Conservation (phyloP, 129 eudicot genomes). For the Glebionis coronaria region DNA sequence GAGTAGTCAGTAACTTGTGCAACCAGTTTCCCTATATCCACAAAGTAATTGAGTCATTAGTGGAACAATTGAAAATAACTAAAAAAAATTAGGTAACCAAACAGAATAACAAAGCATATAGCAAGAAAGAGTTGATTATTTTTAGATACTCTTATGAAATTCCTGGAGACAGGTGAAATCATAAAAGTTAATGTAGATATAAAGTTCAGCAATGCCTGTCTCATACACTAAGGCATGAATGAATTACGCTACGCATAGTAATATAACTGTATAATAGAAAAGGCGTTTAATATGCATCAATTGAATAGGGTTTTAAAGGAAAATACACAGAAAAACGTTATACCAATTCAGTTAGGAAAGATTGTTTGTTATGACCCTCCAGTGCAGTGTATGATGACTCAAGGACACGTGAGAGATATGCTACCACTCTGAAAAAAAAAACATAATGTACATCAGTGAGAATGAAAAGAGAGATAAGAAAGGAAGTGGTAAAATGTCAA, state of each 20-base stretch:
- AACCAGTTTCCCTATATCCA: conserved; percentile 72
- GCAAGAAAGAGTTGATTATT: background rate
- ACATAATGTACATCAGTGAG: background rate
- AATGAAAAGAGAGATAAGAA: background rate
- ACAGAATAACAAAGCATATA: conserved; percentile 4
- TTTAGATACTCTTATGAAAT: no score
- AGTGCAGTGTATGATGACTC: conserved; percentile 88
- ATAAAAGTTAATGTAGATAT: no score
- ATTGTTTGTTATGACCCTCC: conserved; percentile 89
- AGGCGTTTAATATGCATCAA: conserved; percentile 7
- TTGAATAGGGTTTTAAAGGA: background rate
- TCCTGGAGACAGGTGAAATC: background rate
- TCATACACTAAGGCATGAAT: no score
- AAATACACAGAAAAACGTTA: conserved; percentile 4
- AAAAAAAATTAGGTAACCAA: background rate
- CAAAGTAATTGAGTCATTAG: conserved; percentile 2
- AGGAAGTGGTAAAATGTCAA: no score
- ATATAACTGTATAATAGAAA: conserved; percentile 3
- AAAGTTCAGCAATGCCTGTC: no score
- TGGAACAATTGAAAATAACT: background rate
- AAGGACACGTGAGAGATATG: conserved; percentile 90
- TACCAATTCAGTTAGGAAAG: conserved; percentile 91
- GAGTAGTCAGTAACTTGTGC: conserved; percentile 73
- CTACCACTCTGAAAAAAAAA: conserved; percentile 58
- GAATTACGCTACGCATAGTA: no score